Evolutionary conservation across 2,329 filamentous ascomycete species (phyloP).

Genomic region (Xylaria polymorpha): DNA sequence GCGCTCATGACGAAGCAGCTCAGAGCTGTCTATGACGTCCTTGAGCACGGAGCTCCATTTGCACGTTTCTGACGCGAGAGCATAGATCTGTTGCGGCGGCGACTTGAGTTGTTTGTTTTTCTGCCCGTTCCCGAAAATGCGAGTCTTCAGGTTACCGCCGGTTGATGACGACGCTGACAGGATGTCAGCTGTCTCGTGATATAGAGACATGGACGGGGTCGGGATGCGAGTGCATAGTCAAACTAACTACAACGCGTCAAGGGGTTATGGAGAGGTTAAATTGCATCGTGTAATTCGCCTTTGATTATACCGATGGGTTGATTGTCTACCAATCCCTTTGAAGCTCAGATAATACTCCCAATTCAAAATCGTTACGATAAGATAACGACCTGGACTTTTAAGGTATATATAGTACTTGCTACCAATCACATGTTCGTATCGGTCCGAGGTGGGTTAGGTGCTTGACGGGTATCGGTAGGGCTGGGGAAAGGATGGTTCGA

Average conservation of each 20-base stretch:
- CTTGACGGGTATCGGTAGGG: no score
- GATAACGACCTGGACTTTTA: constrained; percentile 8
- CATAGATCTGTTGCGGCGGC: constrained; percentile 84
- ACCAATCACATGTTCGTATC: not conserved
- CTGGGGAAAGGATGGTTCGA: not conserved
- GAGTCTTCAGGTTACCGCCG: constrained; percentile 87
- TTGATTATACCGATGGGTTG: not conserved
- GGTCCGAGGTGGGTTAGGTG: not conserved
- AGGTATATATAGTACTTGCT: not conserved
- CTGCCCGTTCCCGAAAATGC: constrained; percentile 73
- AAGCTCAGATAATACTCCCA: not conserved
- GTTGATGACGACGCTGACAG: constrained; percentile 71
- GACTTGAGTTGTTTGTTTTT: constrained; percentile 77
- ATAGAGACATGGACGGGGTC: constrained; percentile 81
- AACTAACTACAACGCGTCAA: not conserved
- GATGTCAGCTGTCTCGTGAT: constrained; percentile 87
- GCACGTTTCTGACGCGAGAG: constrained; percentile 83
- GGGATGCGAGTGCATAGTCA: constrained; percentile 30
- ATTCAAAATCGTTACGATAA: constrained; percentile 6
- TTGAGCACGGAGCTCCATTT: constrained; percentile 92
- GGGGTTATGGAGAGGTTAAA: not conserved
- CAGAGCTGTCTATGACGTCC: constrained; percentile 87
- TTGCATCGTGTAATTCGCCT: not conserved
- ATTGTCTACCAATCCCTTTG: not conserved
- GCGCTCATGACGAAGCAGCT: constrained; percentile 80